Base-by-base conservation (phyloP, 257 asterid genomes). In the Pogostemon cablin region DNA sequence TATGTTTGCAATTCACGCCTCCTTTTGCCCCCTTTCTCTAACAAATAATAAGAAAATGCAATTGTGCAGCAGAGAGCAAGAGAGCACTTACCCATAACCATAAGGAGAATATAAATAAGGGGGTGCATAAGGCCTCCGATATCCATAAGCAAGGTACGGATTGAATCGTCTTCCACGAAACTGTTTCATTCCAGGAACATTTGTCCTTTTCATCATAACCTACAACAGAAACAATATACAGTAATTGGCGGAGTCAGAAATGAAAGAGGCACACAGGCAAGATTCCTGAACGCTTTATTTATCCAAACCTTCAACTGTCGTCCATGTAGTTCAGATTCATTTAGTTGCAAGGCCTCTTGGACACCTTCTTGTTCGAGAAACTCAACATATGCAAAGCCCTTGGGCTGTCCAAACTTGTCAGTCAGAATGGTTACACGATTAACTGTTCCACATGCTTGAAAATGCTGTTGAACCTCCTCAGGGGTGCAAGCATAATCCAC, bases 401-500 rank as follows among this genome's bases (percentile, higher is more conserved):
- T 93, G 43, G 98, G 97, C 87, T 93, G 98, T 69, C 98, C 98
- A 77, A 90, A 93, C 79, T 93, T 93, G 78, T 93, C 98, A 15
- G 96, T 88, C 80, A 93, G 81, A 77, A 93, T 93, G 42, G 98
- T 93, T 62, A 93, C 98, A 39, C 98, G 90, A 55, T 93, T 93
- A 20, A 93, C 97, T 0, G 98, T 92, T 64, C 98, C 98, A 83
- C 98, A 90, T 17, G 97, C 50, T 77, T 92, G 96, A 80, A 92
- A 92, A 77, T 92, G 98, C 82, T 92, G 98, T 83, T 92, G 98
- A 70, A 92, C 98, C 81, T 92, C 98, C 85, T 92, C 97, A 0
- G 98, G 98, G 6, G 98, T 92, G 81, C 98, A 93, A 39, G 98
- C 96, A 82, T 93, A 90, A 72, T 93, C 98, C 80, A 93, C 97